phyloP scores from a whole-genome alignment of 83 land plant species.

The Isoetes engelmannii region DNA sequence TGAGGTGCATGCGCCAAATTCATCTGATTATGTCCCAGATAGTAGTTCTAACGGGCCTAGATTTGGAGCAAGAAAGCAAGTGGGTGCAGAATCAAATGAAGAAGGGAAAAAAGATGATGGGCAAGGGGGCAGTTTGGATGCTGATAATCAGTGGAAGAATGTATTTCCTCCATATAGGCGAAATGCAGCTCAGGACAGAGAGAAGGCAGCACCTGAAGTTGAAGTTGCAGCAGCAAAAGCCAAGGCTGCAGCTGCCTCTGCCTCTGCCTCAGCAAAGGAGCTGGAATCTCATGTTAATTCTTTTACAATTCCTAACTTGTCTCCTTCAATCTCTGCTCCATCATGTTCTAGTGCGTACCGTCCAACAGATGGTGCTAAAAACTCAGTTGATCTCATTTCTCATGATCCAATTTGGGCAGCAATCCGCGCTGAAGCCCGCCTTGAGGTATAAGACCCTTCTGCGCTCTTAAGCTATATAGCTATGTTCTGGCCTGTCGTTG shows the following conservation, averaged over 20 bases:
- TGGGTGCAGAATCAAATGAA: too few species aligned
- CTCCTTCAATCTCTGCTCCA: constrained; percentile 27
- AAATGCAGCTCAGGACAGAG: constrained; percentile 26
- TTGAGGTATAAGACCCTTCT: constrained; percentile 44
- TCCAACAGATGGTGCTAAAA: constrained; percentile 32
- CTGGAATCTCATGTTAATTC: constrained; percentile 36
- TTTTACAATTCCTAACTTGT: constrained; percentile 10
- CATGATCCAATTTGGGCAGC: constrained; percentile 86
- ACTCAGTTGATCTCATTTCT: constrained; percentile 36
- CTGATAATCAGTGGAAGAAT: constrained; percentile 34
- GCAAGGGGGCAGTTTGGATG: neutral
- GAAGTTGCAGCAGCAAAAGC: constrained; percentile 31
- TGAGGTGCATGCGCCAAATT: too few species aligned
- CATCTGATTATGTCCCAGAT: too few species aligned
- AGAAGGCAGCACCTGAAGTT: constrained; percentile 9
- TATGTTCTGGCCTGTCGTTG: neutral
- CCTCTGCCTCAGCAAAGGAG: constrained; percentile 44
- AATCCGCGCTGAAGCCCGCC: constrained; percentile 63
- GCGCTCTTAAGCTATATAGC: neutral
- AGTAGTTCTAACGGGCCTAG: too few species aligned
- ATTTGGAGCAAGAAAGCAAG: too few species aligned
- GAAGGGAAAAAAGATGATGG: too few species aligned
- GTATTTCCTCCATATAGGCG: constrained; percentile 47
- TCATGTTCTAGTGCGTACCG: constrained; percentile 31
- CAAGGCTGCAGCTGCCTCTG: constrained; percentile 44